phyloP scores from a whole-genome alignment of 2,329 filamentous ascomycete species.

The Calonectria fujianensis region DNA sequence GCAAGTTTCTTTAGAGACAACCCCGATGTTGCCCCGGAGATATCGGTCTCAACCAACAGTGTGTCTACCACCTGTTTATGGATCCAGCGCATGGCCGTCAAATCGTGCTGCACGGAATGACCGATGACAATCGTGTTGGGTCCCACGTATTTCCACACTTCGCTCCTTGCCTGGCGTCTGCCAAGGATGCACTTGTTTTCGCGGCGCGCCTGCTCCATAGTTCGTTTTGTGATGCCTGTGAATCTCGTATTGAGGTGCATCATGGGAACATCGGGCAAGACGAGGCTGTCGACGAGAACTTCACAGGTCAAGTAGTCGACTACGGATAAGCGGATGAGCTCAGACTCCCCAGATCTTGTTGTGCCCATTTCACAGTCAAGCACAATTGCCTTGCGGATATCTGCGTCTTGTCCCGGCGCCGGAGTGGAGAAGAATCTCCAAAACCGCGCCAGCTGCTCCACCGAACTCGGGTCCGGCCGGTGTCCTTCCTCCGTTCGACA shows the following conservation, averaged over 20 bases:
- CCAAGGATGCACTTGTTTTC: slow-evolving; percentile 63
- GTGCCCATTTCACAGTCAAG: slow-evolving; percentile 76
- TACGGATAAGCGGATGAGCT: slow-evolving; percentile 70
- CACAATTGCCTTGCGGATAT: slow-evolving; percentile 59
- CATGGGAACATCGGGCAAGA: slow-evolving; percentile 68
- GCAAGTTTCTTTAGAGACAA: slow-evolving; percentile 40
- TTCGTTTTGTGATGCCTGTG: slow-evolving; percentile 67
- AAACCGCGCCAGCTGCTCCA: slow-evolving; percentile 17
- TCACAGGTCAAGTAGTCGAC: slow-evolving; percentile 71
- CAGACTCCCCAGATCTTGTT: slow-evolving; percentile 64
- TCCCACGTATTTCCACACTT: slow-evolving; percentile 66
- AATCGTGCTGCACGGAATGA: slow-evolving; percentile 59
- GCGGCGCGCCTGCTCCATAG: slow-evolving; percentile 61
- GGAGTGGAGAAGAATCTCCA: slow-evolving; percentile 39
- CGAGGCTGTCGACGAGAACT: slow-evolving; percentile 70
- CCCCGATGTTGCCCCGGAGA: neutral
- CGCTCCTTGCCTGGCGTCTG: slow-evolving; percentile 62
- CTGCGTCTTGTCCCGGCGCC: rapidly evolving
- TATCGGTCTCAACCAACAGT: slow-evolving; percentile 19
- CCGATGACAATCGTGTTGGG: slow-evolving; percentile 69
- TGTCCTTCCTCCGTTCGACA: slow-evolving; percentile 37
- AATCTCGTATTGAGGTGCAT: slow-evolving; percentile 69
- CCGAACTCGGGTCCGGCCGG: neutral
- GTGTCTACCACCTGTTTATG: slow-evolving; percentile 41
- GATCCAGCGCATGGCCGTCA: slow-evolving; percentile 41